Evolutionary conservation across 352 stramenopile species (phyloP).

Genomic region (Globisporangium spinosum): DNA sequence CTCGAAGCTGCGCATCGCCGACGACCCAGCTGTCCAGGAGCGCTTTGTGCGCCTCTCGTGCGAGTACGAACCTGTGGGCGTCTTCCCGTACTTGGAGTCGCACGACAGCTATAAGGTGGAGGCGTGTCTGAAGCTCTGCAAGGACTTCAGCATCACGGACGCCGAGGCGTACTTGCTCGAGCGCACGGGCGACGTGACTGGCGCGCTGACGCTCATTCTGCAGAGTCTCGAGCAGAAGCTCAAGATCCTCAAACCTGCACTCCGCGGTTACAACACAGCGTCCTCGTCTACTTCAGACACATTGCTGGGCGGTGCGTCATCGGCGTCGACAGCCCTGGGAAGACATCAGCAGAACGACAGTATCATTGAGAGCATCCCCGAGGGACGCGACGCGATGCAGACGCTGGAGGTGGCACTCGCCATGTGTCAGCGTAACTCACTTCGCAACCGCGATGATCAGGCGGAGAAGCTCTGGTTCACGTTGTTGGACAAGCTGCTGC

Average conservation of each 20-base stretch:
- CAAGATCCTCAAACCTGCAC: conserved; percentile 85
- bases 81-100: conserved; percentile 80
- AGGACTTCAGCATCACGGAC: conserved; percentile 82
- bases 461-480: conserved; percentile 95
- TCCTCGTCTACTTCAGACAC: conserved; percentile 34
- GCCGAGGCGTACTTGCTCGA: conserved; percentile 92
- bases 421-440: conserved; percentile 92
- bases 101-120: conserved; percentile 89
- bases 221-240: conserved; percentile 91
- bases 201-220: conserved; percentile 90
- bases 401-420: conserved; percentile 90
- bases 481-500: conserved; percentile 90
- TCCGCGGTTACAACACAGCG: conserved; percentile 71
- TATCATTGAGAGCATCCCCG: conserved; percentile 77
- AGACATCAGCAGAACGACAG: conserved; percentile 61
- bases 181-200: conserved; percentile 91
- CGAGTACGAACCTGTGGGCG: conserved; percentile 69
- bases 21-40: conserved; percentile 80
- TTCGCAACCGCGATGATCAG: conserved; percentile 83
- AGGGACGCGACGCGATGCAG: conserved; percentile 82
- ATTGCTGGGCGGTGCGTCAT: conserved; percentile 25
- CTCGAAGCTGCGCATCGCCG: conserved; percentile 75
- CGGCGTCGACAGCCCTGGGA: conserved; percentile 20
- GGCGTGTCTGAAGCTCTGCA: conserved; percentile 77
- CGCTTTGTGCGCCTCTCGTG: conserved; percentile 78